Conservation (phyloP, 306 rosid genomes). For the Luffa acutangula region DNA sequence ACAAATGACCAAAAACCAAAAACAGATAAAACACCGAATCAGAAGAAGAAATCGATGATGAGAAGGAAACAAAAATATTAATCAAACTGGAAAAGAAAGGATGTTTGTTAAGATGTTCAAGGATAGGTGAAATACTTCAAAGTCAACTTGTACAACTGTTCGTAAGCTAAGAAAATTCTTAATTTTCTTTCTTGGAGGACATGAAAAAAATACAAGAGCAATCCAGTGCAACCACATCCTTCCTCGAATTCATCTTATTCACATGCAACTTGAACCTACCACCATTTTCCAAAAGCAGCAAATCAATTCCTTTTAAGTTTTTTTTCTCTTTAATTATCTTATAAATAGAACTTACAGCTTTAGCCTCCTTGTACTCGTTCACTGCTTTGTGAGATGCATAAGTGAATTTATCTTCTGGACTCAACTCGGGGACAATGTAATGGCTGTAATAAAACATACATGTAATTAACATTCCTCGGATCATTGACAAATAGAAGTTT, state of each 20-base stretch:
- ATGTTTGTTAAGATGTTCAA: neutral
- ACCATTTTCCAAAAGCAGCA: neutral
- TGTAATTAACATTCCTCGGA: neutral
- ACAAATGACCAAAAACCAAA: neutral
- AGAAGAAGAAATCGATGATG: neutral
- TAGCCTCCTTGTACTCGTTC: slow-evolving; percentile 74
- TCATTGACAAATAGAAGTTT: neutral
- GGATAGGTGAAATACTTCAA: neutral
- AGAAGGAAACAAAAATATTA: neutral
- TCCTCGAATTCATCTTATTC: neutral
- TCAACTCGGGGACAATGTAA: slow-evolving; percentile 79
- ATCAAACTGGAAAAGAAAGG: neutral
- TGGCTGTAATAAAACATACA: slow-evolving; percentile 32
- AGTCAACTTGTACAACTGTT: neutral
- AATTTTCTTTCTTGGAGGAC: neutral
- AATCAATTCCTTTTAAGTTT: neutral
- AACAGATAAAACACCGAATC: neutral
- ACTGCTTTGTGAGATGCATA: slow-evolving; percentile 86
- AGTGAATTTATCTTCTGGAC: slow-evolving; percentile 62
- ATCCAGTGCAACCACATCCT: neutral
- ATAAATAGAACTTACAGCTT: slow-evolving; percentile 39
- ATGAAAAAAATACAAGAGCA: neutral
- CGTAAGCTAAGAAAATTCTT: neutral
- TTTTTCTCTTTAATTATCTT: neutral
- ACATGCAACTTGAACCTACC: neutral